A percentile compares a stretch with the other conserved stretches of the same genome.
These are phyloP conservation scores for Neocucurbitaria cava DNA, from an alignment of 2,329 filamentous ascomycete species.

Conservation along the genomic window DNA sequence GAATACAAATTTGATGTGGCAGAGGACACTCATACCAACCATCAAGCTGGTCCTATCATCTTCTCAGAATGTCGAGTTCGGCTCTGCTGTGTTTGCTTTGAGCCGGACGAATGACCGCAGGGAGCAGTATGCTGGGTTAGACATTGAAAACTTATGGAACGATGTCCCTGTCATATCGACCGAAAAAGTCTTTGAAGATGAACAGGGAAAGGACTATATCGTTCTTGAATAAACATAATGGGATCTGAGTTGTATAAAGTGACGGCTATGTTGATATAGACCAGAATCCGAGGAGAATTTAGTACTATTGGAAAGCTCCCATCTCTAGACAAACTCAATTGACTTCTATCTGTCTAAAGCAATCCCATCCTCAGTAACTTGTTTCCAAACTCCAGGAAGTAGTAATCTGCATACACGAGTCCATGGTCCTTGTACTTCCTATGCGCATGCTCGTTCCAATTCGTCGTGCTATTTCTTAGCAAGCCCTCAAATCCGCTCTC, in stretches of 20 bases:
- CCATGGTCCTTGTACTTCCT: constrained; percentile 56
- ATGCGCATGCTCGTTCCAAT: constrained; percentile 56
- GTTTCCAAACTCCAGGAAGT: constrained; percentile 56
- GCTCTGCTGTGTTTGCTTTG: constrained; percentile 34
- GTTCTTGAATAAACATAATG: neutral
- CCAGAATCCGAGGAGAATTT: neutral
- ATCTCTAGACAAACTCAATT: neutral
- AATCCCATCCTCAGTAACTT: constrained; percentile 50
- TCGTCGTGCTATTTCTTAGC: constrained; percentile 56
- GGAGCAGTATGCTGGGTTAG: constrained; percentile 17
- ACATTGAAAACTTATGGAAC: constrained; percentile 26
- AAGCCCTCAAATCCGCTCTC: constrained; percentile 54
- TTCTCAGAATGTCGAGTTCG: constrained; percentile 1
- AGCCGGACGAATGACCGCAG: constrained; percentile 21
- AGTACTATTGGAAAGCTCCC: neutral
- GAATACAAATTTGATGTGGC: constrained; percentile 46
- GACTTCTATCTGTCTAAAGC: constrained; percentile 16
- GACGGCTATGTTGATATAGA: neutral
- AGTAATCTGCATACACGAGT: constrained; percentile 60
- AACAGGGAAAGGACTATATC: neutral
- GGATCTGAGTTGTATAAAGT: neutral
- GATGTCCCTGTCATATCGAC: constrained; percentile 24
- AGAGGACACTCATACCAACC: constrained; percentile 41
- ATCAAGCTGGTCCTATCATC: constrained; percentile 3
- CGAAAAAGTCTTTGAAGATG: neutral